phyloP scores from a whole-genome alignment of 352 stramenopile species.

The Pythium pyrilobum region DNA sequence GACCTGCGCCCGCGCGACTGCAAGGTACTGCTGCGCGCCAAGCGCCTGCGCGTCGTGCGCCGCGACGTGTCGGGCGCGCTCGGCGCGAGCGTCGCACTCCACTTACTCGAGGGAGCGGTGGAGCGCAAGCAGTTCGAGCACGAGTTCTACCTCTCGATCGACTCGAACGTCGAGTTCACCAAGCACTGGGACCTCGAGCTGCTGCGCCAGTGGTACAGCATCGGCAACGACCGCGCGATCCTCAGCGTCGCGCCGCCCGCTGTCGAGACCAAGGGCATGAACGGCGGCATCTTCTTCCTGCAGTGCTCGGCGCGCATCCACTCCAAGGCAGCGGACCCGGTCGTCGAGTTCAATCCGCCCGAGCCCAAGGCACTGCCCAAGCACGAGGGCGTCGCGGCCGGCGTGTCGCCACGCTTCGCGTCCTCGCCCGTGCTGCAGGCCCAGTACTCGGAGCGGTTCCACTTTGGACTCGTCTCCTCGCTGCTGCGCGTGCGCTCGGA shows the following conservation, averaged over 20 bases:
- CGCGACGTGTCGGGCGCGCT: conserved; percentile 54
- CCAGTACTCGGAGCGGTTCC: conserved; percentile 81
- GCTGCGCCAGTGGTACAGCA: conserved; percentile 76
- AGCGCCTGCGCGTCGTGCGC: conserved; percentile 43
- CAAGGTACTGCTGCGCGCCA: conserved; percentile 34
- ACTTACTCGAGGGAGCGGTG: conserved; percentile 66
- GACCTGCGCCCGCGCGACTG: conserved; percentile 41
- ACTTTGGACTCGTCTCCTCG: conserved; percentile 58
- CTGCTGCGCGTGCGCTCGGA: conserved; percentile 72
- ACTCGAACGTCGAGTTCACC: conserved; percentile 60
- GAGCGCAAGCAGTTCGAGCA: conserved; percentile 20
- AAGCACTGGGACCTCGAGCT: conserved; percentile 68
- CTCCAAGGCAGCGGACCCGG: conserved; percentile 45
- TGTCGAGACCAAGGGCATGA: conserved; percentile 33
- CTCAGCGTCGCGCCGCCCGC: conserved; percentile 66
- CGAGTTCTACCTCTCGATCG: conserved; percentile 76
- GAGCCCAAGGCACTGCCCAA: conserved; percentile 27
- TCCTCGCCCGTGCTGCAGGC: conserved; percentile 57
- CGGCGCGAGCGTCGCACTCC: conserved; percentile 46
- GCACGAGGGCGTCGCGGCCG: not conserved
- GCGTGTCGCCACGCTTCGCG: conserved; percentile 13
- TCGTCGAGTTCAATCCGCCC: conserved; percentile 78
- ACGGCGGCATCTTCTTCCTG: conserved; percentile 39
- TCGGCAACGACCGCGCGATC: conserved; percentile 77
- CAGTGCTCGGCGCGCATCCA: conserved; percentile 82